A percentile compares a stretch with the other conserved stretches of the same genome.
Conservation (phyloP, 202 grass and related monocot genomes). For the Schoenoplectus tabernaemontani region DNA sequence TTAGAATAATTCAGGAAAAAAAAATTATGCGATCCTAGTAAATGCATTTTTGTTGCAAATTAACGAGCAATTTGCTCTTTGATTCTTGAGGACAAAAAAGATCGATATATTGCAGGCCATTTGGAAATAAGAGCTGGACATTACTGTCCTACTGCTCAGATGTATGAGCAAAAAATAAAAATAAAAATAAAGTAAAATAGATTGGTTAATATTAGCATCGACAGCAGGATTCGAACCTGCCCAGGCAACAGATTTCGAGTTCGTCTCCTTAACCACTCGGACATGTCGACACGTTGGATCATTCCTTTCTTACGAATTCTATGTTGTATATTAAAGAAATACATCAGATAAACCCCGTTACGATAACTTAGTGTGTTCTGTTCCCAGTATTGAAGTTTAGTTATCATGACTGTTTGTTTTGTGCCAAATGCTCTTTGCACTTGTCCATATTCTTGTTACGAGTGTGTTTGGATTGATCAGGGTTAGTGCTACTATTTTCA, state of each 20-base stretch:
- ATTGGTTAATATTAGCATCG: slow-evolving; percentile 28
- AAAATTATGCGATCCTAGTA: not conserved
- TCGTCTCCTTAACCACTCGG: slow-evolving; percentile 99
- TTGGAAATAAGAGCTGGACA: not conserved
- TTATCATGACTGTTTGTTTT: not conserved
- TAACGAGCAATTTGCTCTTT: not conserved
- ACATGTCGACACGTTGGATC: slow-evolving; percentile 49
- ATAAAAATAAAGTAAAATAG: not conserved
- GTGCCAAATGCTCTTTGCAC: not conserved
- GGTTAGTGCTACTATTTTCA: too few species aligned
- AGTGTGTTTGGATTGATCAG: too few species aligned
- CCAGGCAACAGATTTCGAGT: slow-evolving; percentile 99
- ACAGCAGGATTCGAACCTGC: slow-evolving; percentile 99
- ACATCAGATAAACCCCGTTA: too few species aligned
- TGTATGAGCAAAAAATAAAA: not conserved
- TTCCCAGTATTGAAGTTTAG: not conserved
- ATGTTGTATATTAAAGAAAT: too few species aligned
- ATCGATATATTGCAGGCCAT: too few species aligned
- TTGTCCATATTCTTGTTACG: not conserved
- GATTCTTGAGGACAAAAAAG: too few species aligned
- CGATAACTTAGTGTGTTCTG: too few species aligned
- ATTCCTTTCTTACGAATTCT: not conserved
- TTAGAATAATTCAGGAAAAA: not conserved
- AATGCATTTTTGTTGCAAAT: not conserved
- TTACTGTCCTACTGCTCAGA: too few species aligned